Conservation (phyloP, 345 rosid species). For the Murraya koenigii region DNA sequence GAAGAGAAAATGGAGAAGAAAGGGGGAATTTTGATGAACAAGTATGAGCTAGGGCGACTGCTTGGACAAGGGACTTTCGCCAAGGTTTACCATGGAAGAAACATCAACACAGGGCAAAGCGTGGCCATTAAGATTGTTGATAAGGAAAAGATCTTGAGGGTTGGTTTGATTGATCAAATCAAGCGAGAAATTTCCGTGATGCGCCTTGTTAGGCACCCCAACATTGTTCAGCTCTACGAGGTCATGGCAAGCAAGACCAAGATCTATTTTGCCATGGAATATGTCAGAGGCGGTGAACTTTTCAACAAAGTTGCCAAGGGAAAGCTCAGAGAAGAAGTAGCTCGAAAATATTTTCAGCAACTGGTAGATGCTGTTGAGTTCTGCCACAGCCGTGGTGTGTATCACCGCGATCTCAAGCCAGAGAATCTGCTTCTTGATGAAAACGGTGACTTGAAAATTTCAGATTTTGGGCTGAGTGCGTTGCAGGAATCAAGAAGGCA, state of each 20-base stretch:
- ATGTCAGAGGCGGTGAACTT: constrained; percentile 76
- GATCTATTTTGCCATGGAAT: constrained; percentile 83
- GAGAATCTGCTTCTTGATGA: constrained; percentile 84
- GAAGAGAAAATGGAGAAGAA: constrained; percentile 54
- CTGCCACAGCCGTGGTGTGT: constrained; percentile 85
- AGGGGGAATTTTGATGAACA: constrained; percentile 50
- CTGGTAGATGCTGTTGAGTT: constrained; percentile 69
- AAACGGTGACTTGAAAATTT: constrained; percentile 59
- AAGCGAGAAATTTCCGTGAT: constrained; percentile 84
- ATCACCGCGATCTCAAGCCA: constrained; percentile 85
- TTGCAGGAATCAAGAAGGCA: constrained; percentile 48
- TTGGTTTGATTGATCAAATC: constrained; percentile 75
- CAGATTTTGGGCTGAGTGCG: constrained; percentile 81
- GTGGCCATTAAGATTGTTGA: constrained; percentile 77
- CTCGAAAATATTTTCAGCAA: constrained; percentile 75
- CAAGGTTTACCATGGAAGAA: constrained; percentile 73
- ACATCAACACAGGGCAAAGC: constrained; percentile 52
- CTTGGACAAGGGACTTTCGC: constrained; percentile 92
- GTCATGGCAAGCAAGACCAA: constrained; percentile 85
- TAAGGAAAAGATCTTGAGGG: constrained; percentile 57
- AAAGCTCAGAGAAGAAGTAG: constrained; percentile 63
- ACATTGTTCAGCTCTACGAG: constrained; percentile 72
- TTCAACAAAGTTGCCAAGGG: constrained; percentile 71
- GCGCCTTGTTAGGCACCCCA: constrained; percentile 76
- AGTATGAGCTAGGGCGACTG: constrained; percentile 67